Percentiles rank a stretch among this genome's conserved stretches.
Conservation (phyloP, 192 early-diverging fungal species). For the Backusella tarrabulga region DNA sequence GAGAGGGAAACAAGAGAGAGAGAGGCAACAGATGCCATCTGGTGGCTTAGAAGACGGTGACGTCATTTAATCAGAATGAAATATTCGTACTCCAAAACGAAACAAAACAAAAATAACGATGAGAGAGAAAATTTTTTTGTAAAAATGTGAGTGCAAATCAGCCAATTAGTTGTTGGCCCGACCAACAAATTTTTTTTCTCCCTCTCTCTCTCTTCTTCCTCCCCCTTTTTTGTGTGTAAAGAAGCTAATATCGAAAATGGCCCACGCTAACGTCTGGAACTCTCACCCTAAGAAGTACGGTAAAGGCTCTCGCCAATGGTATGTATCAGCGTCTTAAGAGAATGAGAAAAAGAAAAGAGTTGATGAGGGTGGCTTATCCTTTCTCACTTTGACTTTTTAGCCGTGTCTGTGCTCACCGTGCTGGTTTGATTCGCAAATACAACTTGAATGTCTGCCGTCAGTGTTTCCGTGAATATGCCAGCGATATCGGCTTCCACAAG, state of each 20-base stretch:
- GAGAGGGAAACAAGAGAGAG: background rate
- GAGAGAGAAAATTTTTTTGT: background rate
- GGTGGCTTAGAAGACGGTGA: background rate
- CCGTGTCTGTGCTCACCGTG: constrained; percentile 98
- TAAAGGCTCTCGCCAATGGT: constrained; percentile 99
- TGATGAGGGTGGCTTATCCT: background rate
- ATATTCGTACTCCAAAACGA: background rate
- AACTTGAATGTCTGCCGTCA: constrained; percentile 98
- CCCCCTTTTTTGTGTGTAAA: background rate
- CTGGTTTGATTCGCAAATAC: constrained; percentile 99
- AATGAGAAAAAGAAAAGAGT: background rate
- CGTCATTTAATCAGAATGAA: background rate
- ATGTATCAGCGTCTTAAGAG: constrained; percentile 7
- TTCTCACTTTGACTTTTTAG: constrained; percentile 34
- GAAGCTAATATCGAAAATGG: constrained; percentile 63
- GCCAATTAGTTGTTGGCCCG: background rate
- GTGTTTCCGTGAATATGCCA: constrained; percentile 99
- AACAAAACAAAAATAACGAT: background rate
- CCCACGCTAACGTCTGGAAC: constrained; percentile 97
- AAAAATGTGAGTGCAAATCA: background rate
- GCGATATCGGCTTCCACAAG: constrained; percentile 99
- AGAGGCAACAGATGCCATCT: background rate
- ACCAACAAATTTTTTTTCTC: background rate
- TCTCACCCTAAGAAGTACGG: constrained; percentile 96
- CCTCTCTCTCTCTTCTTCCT: background rate